Conservation (phyloP, 106 monocot genomes). For the Acorus calamus region DNA sequence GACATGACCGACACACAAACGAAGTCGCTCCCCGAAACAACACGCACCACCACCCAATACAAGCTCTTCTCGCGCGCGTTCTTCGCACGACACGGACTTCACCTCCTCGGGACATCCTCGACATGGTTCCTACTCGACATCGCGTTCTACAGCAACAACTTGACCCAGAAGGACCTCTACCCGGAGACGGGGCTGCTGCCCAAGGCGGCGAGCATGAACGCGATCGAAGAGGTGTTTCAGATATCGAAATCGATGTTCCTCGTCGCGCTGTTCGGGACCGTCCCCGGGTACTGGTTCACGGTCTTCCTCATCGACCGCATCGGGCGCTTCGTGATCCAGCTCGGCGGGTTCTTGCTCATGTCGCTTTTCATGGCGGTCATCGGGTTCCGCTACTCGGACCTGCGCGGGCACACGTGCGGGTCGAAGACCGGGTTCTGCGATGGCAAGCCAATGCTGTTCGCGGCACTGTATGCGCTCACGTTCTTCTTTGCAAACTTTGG, state of each 20-base stretch:
- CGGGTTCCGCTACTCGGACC: slow-evolving; percentile 30
- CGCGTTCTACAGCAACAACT: slow-evolving; percentile 46
- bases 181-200: neutral
- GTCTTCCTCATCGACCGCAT: slow-evolving; percentile 48
- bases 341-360: slow-evolving; percentile 24
- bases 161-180: slow-evolving; percentile 51
- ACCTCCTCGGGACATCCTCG: slow-evolving; percentile 22
- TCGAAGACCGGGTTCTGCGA: neutral
- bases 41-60: neutral
- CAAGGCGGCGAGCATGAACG: neutral
- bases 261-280: slow-evolving; percentile 30
- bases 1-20: slow-evolving; percentile 9
- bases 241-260: slow-evolving; percentile 46
- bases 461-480: slow-evolving; percentile 13
- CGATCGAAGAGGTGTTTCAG: slow-evolving; percentile 34
- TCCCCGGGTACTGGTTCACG: slow-evolving; percentile 51
- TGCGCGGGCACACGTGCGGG: slow-evolving; percentile 19
- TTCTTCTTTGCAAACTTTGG: slow-evolving; percentile 52
- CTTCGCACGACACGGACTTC: slow-evolving; percentile 13
- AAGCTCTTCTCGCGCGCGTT: slow-evolving; percentile 18
- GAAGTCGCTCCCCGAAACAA: no score
- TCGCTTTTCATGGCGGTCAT: slow-evolving; percentile 38
- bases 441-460: neutral
- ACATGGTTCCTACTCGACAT: slow-evolving; percentile 40
- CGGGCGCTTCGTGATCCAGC: slow-evolving; percentile 39